These are phyloP conservation scores for Candida sakaeoensis DNA, from an alignment of 805 yeast genomes.

Conservation along the genomic window DNA sequence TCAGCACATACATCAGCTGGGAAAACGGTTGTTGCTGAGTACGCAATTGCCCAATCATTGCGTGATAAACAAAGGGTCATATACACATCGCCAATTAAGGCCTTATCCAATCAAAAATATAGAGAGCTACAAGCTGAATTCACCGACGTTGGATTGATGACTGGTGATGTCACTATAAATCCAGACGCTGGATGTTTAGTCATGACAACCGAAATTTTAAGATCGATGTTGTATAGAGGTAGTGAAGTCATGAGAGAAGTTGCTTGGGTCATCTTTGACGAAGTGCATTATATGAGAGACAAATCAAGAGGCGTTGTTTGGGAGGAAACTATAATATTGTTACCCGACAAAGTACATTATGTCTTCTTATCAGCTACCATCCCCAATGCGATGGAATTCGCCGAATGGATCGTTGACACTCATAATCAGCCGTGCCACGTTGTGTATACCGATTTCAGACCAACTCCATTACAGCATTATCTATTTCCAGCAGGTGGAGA, in stretches of 20 bases:
- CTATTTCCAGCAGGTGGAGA: conserved; percentile 98
- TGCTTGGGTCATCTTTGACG: conserved; percentile 98
- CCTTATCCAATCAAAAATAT: conserved; percentile 89
- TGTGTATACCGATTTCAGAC: conserved; percentile 97
- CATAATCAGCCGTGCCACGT: conserved; percentile 98
- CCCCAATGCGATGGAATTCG: conserved; percentile 97
- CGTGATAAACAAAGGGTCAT: conserved; percentile 90
- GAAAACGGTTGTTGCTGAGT: conserved; percentile 95
- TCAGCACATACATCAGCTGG: conserved; percentile 99
- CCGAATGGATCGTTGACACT: conserved; percentile 96
- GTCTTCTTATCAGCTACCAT: conserved; percentile 94
- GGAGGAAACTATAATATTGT: conserved; percentile 95
- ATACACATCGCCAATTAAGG: conserved; percentile 93
- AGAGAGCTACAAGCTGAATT: conserved; percentile 89
- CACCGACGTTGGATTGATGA: conserved; percentile 97
- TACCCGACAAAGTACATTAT: conserved; percentile 94
- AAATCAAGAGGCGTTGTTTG: conserved; percentile 98
- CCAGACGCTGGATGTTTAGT: conserved; percentile 98
- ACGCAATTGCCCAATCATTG: conserved; percentile 93
- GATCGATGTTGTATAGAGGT: conserved; percentile 96
- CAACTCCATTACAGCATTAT: conserved; percentile 97
- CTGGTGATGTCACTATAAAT: conserved; percentile 98
- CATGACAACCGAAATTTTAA: conserved; percentile 97
- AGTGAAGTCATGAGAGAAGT: conserved; percentile 98
- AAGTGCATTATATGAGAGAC: conserved; percentile 98